Conservation (phyloP, 2,329 filamentous ascomycete genomes). For the Sphaerostilbella broomeana region DNA sequence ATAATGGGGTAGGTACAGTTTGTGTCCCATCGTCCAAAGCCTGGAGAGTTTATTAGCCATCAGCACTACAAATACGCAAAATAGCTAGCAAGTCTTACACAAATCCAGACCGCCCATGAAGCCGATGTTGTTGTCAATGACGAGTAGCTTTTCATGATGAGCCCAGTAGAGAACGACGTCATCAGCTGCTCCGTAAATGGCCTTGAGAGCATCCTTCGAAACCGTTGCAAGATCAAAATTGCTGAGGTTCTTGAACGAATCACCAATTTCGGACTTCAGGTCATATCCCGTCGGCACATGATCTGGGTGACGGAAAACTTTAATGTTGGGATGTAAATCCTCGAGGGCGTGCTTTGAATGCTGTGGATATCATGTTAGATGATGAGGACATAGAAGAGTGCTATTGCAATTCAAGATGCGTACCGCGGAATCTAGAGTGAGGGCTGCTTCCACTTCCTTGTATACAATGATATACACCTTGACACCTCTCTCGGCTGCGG, state of each 20-base stretch:
- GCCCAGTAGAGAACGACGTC: conserved; percentile 86
- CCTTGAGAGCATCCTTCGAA: conserved; percentile 66
- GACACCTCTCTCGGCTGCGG: conserved; percentile 77
- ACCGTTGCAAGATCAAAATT: conserved; percentile 55
- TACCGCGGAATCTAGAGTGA: conserved; percentile 52
- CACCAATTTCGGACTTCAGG: conserved; percentile 60
- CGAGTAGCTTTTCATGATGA: conserved; percentile 84
- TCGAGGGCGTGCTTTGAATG: conserved; percentile 80
- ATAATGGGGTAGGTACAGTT: conserved; percentile 50
- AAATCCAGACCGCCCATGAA: conserved; percentile 92
- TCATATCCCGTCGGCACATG: conserved; percentile 70
- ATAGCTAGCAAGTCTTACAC: conserved; percentile 39
- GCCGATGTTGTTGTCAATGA: conserved; percentile 70
- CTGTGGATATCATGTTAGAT: conserved; percentile 27
- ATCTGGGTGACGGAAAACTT: conserved; percentile 85
- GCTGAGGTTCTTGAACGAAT: conserved; percentile 45
- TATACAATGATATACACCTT: conserved; percentile 83
- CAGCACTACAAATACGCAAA: conserved; percentile 7
- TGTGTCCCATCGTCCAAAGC: conserved; percentile 83
- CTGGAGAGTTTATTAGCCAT: conserved; percentile 22
- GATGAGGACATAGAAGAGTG: not conserved
- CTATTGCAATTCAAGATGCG: conserved; percentile 23
- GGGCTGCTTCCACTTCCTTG: conserved; percentile 78
- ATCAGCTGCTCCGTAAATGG: conserved; percentile 73
- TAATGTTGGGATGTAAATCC: conserved; percentile 72